These are phyloP conservation scores for Citrus sp. DNA, from an alignment of 345 rosid species.

Conservation along the genomic window DNA sequence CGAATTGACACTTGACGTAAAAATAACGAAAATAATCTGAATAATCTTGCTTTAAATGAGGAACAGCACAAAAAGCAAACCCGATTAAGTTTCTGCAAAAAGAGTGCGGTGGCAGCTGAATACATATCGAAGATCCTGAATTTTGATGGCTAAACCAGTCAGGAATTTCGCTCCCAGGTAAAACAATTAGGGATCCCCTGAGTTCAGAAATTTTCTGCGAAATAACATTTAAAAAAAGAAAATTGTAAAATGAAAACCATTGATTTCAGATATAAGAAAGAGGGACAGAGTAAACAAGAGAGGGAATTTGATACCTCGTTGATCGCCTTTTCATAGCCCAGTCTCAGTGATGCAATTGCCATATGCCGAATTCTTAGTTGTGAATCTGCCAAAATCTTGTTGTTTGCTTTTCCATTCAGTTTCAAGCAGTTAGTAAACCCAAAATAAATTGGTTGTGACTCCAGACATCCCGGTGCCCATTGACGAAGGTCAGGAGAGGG, in stretches of 20 bases:
- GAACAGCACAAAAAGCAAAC: not conserved
- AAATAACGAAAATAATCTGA: too few relatives aligned
- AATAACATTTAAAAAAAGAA: not conserved
- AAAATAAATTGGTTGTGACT: not conserved
- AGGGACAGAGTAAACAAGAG: not conserved
- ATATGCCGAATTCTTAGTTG: not conserved
- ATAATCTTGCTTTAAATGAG: not conserved
- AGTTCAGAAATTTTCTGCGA: not conserved
- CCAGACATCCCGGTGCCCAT: too few relatives aligned
- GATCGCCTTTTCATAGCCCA: not conserved
- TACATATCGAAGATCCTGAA: not conserved
- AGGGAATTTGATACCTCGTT: too few relatives aligned
- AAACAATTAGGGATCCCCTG: not conserved
- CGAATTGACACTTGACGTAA: rapidly evolving
- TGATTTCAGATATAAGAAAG: not conserved
- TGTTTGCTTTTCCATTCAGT: not conserved
- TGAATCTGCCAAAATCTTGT: not conserved
- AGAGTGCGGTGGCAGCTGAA: not conserved
- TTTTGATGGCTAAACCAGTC: not conserved
- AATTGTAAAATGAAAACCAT: not conserved
- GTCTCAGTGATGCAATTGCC: not conserved
- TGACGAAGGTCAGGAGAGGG: too few relatives aligned
- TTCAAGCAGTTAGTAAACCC: not conserved
- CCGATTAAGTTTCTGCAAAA: not conserved
- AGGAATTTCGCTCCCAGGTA: constrained; percentile 3